Evolutionary conservation across 1,284 basidiomycete species (phyloP).

Genomic region (Trichosporon sp.): DNA sequence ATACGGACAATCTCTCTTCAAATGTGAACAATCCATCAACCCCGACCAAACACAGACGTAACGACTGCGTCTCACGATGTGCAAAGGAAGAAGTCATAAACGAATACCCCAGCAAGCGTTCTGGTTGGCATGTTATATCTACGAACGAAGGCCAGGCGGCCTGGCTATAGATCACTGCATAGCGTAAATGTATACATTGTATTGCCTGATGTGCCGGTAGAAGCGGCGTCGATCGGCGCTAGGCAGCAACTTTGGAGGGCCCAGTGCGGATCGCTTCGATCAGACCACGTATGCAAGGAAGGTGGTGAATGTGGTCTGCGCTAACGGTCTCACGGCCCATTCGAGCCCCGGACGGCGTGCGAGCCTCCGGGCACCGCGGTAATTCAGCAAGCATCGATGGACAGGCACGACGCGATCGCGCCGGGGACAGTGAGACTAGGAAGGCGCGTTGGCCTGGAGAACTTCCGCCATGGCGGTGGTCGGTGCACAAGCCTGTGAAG

Average conservation of each 20-base stretch:
- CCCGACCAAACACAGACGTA: background rate
- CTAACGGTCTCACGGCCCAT: too few species aligned
- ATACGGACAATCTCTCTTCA: background rate
- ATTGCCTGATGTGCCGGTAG: background rate
- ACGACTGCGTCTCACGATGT: background rate
- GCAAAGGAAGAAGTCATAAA: background rate
- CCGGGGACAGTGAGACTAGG: too few species aligned
- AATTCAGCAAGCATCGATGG: too few species aligned
- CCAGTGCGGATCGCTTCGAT: too few species aligned
- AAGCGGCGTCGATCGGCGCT: background rate
- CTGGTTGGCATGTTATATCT: background rate
- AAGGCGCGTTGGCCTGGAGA: too few species aligned
- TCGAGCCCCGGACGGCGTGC: too few species aligned
- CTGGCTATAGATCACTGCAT: constrained; percentile 2
- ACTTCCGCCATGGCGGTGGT: too few species aligned
- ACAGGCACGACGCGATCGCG: too few species aligned
- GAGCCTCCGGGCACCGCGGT: too few species aligned
- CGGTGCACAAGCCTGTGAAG: too few species aligned
- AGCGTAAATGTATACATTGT: constrained; percentile 5
- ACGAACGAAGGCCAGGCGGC: background rate
- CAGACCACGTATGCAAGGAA: too few species aligned
- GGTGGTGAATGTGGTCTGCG: too few species aligned
- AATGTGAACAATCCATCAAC: constrained; percentile 1
- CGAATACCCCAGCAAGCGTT: background rate
- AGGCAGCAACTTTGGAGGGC: background rate